Base-by-base conservation (phyloP, 2,329 filamentous ascomycete genomes). In the Penicillium sp. region DNA sequence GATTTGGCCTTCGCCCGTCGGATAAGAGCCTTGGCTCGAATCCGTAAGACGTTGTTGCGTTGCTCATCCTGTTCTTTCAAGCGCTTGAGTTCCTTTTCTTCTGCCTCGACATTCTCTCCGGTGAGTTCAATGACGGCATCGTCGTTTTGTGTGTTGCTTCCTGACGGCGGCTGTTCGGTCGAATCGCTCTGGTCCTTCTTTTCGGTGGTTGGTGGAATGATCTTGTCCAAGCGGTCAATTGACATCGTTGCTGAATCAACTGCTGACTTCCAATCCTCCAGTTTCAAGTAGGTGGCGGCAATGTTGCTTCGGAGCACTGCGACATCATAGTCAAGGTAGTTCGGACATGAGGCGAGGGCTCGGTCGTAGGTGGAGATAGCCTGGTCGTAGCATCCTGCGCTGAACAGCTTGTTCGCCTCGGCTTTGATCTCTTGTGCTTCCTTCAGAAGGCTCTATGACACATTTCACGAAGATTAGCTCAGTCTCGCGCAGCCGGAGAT, bases 301-400 rank as follows among this genome's bases (percentile, higher is more conserved):
- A 96, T 86, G 73, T 97, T 97, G 66, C 87, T 90, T 51, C 86
- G 83, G 5, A 97, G 77, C 8, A 97, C 88, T 24, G 91, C 89
- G 54, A 92, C 78, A 60, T 95, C 89, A 72, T 89, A 95, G 66
- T 92, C 84, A 24, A 95, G 81, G 66, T 95, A 95, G 56, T 82
- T 84, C 1, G 92, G 92, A 62, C 89, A 91, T 6, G 84, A 80
- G 10, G 82, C 78, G 3, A 95, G 77, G 20, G 93, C 91, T 57
- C 86, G 82, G 62, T 90, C 86, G 72, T 97, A 97, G 53, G 81
- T 86, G 58, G 84, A 81, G 54, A 97, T 85, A 35, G 92, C 92
- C 54, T 86, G 83, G 48, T 85, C 80, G 70, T 87, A 93, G 54
- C 84, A 81, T 37, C 81, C 80, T 3, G 81, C 79, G 1, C 79